These are phyloP conservation scores for Gardenia jasminoides DNA, from an alignment of 257 asterid species.

Conservation along the genomic window DNA sequence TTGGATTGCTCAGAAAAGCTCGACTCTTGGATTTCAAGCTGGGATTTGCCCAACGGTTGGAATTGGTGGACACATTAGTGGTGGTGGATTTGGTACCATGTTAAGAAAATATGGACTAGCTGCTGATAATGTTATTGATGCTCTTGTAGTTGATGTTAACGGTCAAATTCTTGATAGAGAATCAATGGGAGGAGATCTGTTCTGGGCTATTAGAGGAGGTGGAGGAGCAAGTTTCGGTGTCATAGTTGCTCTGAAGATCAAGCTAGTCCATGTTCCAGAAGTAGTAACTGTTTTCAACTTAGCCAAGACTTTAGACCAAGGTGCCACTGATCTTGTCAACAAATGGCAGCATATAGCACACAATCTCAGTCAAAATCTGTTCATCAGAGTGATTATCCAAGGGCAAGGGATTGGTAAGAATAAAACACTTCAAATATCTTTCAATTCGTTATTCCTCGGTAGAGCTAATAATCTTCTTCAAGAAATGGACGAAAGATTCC, in stretches of 20 bases:
- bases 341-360: constrained; percentile 47
- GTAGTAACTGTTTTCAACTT: constrained; percentile 43
- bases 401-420: neutral
- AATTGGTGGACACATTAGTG: constrained; percentile 58
- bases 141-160: too few relatives aligned
- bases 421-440: neutral
- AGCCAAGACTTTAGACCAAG: constrained; percentile 23
- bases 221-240: constrained; percentile 35
- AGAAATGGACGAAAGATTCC: constrained; percentile 22
- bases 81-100: constrained; percentile 57
- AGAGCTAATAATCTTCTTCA: neutral
- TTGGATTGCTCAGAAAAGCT: constrained; percentile 31
- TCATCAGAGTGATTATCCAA: constrained; percentile 44
- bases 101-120: neutral
- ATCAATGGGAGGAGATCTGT: too few relatives aligned
- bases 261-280: constrained; percentile 48
- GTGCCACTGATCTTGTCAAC: constrained; percentile 25
- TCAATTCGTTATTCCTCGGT: constrained; percentile 15
- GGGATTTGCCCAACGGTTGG: constrained; percentile 58
- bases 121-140: too few relatives aligned
- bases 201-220: too few relatives aligned
- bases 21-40: constrained; percentile 37
- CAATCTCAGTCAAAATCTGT: constrained; percentile 35
- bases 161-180: too few relatives aligned
- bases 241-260: constrained; percentile 44